phyloP scores from a whole-genome alignment of 768 basidiomycete species.

The Botryobasidium botryosum region DNA sequence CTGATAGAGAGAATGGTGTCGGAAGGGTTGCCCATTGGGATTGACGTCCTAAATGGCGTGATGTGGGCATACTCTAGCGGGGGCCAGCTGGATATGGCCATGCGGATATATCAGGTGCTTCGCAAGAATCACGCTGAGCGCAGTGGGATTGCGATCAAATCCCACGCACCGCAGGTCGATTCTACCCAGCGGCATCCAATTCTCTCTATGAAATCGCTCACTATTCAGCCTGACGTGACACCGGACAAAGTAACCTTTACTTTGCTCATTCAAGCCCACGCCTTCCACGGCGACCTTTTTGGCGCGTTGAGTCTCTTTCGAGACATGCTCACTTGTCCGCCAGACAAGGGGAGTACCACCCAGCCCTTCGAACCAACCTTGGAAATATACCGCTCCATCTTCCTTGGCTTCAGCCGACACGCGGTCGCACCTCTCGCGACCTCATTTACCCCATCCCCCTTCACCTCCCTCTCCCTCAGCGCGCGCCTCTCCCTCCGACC shows the following conservation, averaged over 20 bases:
- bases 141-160: background rate
- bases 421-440: background rate
- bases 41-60: conserved; percentile 53
- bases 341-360: background rate
- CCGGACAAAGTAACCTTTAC: conserved; percentile 57
- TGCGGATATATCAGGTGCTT: conserved; percentile 45
- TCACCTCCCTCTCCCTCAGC: background rate
- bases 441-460: background rate
- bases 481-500: background rate
- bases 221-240: conserved; percentile 24
- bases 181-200: no score
- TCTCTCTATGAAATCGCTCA: conserved; percentile 14
- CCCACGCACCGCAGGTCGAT: no score
- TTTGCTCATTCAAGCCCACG: conserved; percentile 46
- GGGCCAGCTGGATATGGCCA: conserved; percentile 36
- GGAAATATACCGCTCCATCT: background rate
- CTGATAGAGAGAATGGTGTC: conserved; percentile 36
- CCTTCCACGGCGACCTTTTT: conserved; percentile 52
- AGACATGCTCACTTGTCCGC: conserved; percentile 21
- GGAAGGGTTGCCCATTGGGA: conserved; percentile 33
- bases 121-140: conserved; percentile 29
- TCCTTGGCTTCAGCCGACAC: conserved; percentile 2
- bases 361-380: background rate
- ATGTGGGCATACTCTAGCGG: conserved; percentile 50
- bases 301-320: conserved; percentile 38